phyloP scores from a whole-genome alignment of 1,139 yeast genomes.

The Yamadazyma songkhlaensis region DNA sequence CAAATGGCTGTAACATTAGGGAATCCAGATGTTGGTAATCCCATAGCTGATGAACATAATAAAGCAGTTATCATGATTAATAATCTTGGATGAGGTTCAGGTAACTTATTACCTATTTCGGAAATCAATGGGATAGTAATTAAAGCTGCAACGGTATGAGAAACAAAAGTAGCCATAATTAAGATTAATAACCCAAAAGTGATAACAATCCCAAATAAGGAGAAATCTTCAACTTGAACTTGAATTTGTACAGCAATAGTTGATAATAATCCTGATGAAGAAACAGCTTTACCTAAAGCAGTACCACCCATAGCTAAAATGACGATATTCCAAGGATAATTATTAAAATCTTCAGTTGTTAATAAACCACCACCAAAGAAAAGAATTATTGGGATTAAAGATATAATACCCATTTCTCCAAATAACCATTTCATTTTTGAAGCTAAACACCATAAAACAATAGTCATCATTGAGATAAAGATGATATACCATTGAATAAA shows the following conservation, averaged over 20 bases:
- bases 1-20: conserved; percentile 81
- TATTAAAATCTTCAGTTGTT: conserved; percentile 63
- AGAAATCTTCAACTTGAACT: conserved; percentile 51
- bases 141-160: conserved; percentile 76
- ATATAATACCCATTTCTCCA: conserved; percentile 73
- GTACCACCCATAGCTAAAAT: conserved; percentile 79
- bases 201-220: conserved; percentile 57
- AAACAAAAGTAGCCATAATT: conserved; percentile 70
- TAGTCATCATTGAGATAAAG: conserved; percentile 52
- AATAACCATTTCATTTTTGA: conserved; percentile 52
- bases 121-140: conserved; percentile 68
- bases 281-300: conserved; percentile 71
- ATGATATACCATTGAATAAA: conserved; percentile 64
- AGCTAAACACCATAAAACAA: conserved; percentile 69
- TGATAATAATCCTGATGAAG: conserved; percentile 64
- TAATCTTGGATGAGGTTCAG: conserved; percentile 55
- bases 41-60: conserved; percentile 75
- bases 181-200: conserved; percentile 66
- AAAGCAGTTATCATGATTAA: conserved; percentile 67
- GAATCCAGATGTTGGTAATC: conserved; percentile 72
- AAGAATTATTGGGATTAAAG: conserved; percentile 61
- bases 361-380: conserved; percentile 72
- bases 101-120: conserved; percentile 61
- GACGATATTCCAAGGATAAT: conserved; percentile 76
- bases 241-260: conserved; percentile 62